Evolutionary conservation across 75 land plant species (phyloP).

Genomic region (Cunninghamia lanceolata): DNA sequence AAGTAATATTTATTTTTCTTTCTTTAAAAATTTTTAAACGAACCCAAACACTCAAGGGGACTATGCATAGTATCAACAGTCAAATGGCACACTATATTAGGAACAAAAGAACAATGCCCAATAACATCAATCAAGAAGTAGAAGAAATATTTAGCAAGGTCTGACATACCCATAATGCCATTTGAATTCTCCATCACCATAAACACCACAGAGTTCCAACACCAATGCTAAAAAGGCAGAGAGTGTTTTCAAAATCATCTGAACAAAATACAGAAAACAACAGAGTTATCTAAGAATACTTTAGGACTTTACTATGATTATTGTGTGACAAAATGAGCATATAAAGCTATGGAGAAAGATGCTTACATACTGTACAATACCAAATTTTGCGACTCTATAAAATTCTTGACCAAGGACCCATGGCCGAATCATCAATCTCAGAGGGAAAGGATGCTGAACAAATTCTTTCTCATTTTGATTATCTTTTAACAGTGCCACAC

Average conservation of each 20-base stretch:
- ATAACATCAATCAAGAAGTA: background rate
- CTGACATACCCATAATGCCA: slow-evolving; percentile 82
- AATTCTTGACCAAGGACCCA: slow-evolving; percentile 57
- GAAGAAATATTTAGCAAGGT: background rate
- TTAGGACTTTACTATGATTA: background rate
- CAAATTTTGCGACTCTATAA: slow-evolving; percentile 63
- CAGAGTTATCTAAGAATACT: background rate
- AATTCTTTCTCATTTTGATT: slow-evolving; percentile 23
- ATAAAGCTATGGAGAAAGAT: background rate
- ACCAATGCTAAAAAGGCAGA: slow-evolving; percentile 80
- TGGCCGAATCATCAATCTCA: slow-evolving; percentile 53
- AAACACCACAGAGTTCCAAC: slow-evolving; percentile 60
- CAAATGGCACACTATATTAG: background rate
- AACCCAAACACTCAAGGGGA: background rate
- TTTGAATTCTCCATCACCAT: slow-evolving; percentile 89
- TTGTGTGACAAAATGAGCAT: slow-evolving; percentile 8
- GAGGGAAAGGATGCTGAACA: slow-evolving; percentile 26
- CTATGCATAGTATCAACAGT: background rate
- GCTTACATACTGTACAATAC: slow-evolving; percentile 91
- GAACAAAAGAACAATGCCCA: background rate
- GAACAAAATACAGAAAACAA: slow-evolving; percentile 16
- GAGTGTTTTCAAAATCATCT: slow-evolving; percentile 86
- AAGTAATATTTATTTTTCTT: background rate
- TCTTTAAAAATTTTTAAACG: background rate
- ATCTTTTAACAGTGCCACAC: slow-evolving; percentile 46